phyloP scores from a whole-genome alignment of 2,329 filamentous ascomycete genomes.

The Sporothrix schenckii region DNA sequence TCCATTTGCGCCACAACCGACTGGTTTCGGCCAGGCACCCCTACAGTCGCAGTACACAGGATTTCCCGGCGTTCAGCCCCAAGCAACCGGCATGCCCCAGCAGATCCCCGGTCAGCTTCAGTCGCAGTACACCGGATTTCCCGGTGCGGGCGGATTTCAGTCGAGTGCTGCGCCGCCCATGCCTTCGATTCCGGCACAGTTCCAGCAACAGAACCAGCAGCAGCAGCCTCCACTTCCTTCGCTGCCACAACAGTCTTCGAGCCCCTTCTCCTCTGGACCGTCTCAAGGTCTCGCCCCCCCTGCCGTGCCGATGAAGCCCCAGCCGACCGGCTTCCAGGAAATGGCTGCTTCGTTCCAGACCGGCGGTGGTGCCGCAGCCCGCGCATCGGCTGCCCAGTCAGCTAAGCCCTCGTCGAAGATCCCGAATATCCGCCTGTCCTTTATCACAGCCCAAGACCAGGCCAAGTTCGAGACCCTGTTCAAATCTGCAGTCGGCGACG shows the following conservation, averaged over 20 bases:
- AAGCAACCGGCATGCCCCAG: constrained; percentile 53
- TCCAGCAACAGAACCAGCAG: constrained; percentile 57
- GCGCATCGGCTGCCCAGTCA: constrained; percentile 48
- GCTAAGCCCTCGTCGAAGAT: constrained; percentile 71
- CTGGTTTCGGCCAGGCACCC: constrained; percentile 60
- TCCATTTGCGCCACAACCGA: constrained; percentile 62
- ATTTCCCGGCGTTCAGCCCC: constrained; percentile 56
- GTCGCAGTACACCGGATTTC: constrained; percentile 70
- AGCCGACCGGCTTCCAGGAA: constrained; percentile 66
- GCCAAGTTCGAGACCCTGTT: constrained; percentile 97
- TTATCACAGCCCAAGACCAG: constrained; percentile 94
- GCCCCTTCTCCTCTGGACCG: constrained; percentile 52
- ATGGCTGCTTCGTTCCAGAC: constrained; percentile 70
- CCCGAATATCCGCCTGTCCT: constrained; percentile 89
- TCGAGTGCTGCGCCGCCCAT: constrained; percentile 60
- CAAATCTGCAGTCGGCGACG: constrained; percentile 87
- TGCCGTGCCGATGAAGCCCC: constrained; percentile 62
- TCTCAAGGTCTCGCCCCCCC: constrained; percentile 54
- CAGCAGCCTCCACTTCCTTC: constrained; percentile 33
- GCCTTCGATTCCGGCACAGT: constrained; percentile 63
- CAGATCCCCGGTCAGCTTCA: constrained; percentile 63
- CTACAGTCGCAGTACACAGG: constrained; percentile 64
- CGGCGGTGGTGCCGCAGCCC: constrained; percentile 46
- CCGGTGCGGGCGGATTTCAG: constrained; percentile 55
- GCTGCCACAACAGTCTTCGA: constrained; percentile 49